Evolutionary conservation across 164 flowering plant species (phyloP).

Genomic region (Stephania yunnanensis): DNA sequence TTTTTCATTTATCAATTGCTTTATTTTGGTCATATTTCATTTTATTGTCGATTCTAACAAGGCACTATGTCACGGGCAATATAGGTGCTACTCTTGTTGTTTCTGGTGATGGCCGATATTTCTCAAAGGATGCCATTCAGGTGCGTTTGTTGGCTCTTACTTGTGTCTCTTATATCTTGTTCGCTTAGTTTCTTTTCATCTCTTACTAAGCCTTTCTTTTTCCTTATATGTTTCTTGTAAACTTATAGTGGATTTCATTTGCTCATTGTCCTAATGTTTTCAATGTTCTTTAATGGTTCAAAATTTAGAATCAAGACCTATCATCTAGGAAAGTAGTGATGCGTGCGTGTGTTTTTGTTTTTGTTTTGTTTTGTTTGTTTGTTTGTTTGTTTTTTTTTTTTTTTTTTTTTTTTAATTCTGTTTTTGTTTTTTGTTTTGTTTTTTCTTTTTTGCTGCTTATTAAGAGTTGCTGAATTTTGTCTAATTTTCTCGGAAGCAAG

Average conservation of each 20-base stretch:
- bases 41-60: not conserved
- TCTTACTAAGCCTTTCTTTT: not conserved
- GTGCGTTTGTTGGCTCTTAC: constrained; percentile 25
- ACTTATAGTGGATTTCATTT: not conserved
- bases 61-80: constrained; percentile 2
- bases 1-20: not conserved
- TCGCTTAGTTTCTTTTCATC: not conserved
- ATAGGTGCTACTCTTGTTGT: constrained; percentile 93
- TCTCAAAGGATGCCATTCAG: constrained; percentile 93
- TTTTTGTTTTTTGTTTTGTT: too few species aligned
- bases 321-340: too few species aligned
- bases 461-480: not conserved
- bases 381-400: too few species aligned
- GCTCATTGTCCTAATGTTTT: not conserved
- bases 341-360: too few species aligned
- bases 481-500: not conserved
- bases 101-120: constrained; percentile 99
- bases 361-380: too few species aligned
- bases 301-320: too few species aligned
- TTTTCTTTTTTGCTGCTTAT: not conserved
- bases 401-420: too few species aligned
- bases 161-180: not conserved
- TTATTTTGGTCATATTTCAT: not conserved
- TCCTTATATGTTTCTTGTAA: not conserved
- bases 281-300: not conserved